Evolutionary conservation across 2,329 filamentous ascomycete genomes (phyloP).

Genomic region (Pseudopithomyces maydicus): DNA sequence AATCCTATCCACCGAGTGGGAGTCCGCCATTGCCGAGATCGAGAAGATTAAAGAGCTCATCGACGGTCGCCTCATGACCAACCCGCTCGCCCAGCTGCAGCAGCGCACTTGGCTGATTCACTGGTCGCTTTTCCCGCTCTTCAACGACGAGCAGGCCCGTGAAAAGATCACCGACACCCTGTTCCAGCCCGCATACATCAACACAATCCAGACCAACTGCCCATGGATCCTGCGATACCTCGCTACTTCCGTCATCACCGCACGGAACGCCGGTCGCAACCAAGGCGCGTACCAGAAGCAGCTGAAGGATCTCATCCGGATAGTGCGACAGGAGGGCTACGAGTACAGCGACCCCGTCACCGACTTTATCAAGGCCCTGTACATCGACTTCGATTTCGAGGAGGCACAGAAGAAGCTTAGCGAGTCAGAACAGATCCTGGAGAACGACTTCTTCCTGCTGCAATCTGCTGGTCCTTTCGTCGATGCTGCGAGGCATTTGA

Average conservation of each 20-base stretch:
- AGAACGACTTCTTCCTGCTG: conserved; percentile 93
- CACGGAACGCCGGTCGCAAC: conserved; percentile 68
- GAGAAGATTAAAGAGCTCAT: conserved; percentile 73
- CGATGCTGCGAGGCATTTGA: conserved; percentile 91
- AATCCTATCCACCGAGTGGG: conserved; percentile 95
- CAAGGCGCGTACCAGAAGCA: conserved; percentile 98
- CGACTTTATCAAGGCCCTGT: conserved; percentile 93
- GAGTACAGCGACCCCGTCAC: conserved; percentile 97
- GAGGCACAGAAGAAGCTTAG: conserved; percentile 88
- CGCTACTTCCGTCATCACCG: conserved; percentile 91
- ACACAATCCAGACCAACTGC: conserved; percentile 97
- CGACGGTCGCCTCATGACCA: conserved; percentile 94
- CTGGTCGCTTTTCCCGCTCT: conserved; percentile 98
- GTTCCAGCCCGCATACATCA: conserved; percentile 97
- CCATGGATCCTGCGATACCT: conserved; percentile 97
- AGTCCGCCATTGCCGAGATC: conserved; percentile 74
- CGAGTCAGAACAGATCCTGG: conserved; percentile 88
- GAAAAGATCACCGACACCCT: conserved; percentile 93
- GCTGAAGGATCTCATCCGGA: conserved; percentile 93
- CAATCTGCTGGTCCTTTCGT: conserved; percentile 86
- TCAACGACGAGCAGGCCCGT: conserved; percentile 92
- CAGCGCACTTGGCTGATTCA: conserved; percentile 97
- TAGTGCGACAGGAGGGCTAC: conserved; percentile 96
- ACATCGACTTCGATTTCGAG: conserved; percentile 96
- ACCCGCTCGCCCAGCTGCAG: conserved; percentile 91